Percentiles rank a stretch among this genome's conserved stretches.
phyloP scores from a whole-genome alignment of 169 alveolate species.

The Eimeria brunetti region DNA sequence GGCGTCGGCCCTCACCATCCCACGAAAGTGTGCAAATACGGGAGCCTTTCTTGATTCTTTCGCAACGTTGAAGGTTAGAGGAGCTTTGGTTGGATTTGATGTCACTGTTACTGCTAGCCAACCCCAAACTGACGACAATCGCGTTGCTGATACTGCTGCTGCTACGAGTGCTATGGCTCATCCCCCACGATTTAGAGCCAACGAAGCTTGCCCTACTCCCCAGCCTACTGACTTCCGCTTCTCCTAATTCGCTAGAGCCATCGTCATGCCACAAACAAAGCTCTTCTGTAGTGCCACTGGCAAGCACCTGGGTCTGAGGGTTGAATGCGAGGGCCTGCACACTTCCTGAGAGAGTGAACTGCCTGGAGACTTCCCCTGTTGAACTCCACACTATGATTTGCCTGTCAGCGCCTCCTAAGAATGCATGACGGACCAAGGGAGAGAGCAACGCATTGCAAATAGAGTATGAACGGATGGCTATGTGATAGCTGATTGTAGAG shows the following conservation, averaged over 20 bases:
- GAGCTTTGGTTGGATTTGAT: not conserved
- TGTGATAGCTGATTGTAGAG: not conserved
- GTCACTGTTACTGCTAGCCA: constrained; percentile 8
- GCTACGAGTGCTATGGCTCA: not conserved
- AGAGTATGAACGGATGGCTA: not conserved
- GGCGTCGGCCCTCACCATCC: constrained; percentile 55
- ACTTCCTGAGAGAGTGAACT: constrained; percentile 85
- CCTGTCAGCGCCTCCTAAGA: constrained; percentile 87
- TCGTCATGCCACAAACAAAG: constrained; percentile 91
- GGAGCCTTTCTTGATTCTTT: not conserved
- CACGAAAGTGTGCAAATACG: constrained; percentile 31
- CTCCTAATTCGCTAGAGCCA: constrained; percentile 33
- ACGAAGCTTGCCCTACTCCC: not conserved
- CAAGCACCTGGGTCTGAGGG: constrained; percentile 89
- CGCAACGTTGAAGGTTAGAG: not conserved
- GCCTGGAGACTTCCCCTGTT: constrained; percentile 88
- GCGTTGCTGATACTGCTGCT: constrained; percentile 52
- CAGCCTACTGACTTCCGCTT: not conserved
- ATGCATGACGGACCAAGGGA: not conserved
- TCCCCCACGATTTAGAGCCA: not conserved
- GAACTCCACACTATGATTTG: constrained; percentile 87
- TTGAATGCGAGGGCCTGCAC: constrained; percentile 89
- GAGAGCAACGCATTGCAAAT: not conserved
- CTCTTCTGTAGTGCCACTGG: constrained; percentile 87
- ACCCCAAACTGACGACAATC: not conserved